Base-by-base conservation (phyloP, 768 basidiomycete genomes). In the Podaxis carcinomalis region DNA sequence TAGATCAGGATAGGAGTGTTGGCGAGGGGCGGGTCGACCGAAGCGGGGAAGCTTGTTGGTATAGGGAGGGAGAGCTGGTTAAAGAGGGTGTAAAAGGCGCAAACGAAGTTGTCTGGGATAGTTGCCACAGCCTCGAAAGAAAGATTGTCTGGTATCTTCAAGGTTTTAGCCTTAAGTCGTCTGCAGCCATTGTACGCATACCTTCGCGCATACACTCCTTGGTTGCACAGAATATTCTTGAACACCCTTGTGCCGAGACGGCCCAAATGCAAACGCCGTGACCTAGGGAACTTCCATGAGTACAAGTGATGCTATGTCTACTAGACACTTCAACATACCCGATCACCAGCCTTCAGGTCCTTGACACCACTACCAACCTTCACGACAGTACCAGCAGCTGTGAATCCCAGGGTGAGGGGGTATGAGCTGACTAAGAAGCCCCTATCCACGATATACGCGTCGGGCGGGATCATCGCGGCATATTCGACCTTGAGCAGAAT, bases 81-180 rank as follows among this genome's bases (percentile, higher is more conserved):
- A 63, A 78, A 78, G 5, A 80, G 61, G 5, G 77, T 75, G 65
- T 74, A 75, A 59, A 75, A 78, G 1, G 77, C 72, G 21, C 73
- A 75, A 52, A 78, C 72, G 52, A 77, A 78, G 64, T 78, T 77
- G 63, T 78, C 78, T 11, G 79, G 77, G 47, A 78, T 65, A 0
- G 77, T 73, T 10, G 74, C 72, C 6, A 72, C 74, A 21, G 67
- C 67, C 49, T 73, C 76, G 5, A 82, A 68, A 0, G 76, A 53
- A 35, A 79, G 54, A 19, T 55, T 69, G 51, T 74, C 73, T 6
- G 82, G 80, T 32, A 83, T 70, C 79, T 83, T 50, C 40, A 27
- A 10, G 14, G 21, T 10, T 46, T 35, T n/a, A 37, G 39, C 4
- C 13, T 27, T 25, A 1, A 25, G 21, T 49, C 3, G 7, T 11